Percentiles rank a stretch among this genome's conserved stretches.
These are phyloP conservation scores for Tolypocladium inflatum DNA, from an alignment of 2,329 filamentous ascomycete genomes.

Conservation along the genomic window DNA sequence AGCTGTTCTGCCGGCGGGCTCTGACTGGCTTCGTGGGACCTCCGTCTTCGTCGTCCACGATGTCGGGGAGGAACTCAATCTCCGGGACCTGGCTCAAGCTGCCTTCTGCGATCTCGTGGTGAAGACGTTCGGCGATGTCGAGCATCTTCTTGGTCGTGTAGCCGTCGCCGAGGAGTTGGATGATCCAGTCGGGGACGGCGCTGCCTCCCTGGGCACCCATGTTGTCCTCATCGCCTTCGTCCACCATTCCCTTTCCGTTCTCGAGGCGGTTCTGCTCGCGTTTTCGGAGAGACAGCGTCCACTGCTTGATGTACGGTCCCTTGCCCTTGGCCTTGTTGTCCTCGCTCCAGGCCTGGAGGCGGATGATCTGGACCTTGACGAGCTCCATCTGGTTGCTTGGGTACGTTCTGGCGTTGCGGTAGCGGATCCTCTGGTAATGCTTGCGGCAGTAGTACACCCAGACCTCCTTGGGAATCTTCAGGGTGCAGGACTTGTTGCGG, in stretches of 20 bases:
- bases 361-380: conserved; percentile 50
- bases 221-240: conserved; percentile 23
- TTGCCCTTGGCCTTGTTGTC: conserved; percentile 27
- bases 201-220: conserved; percentile 20
- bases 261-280: conserved; percentile 50
- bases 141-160: conserved; percentile 39
- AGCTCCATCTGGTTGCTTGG: conserved; percentile 54
- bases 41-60: conserved; percentile 27
- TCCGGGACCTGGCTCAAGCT: conserved; percentile 40
- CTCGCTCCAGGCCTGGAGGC: conserved; percentile 54
- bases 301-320: conserved; percentile 30
- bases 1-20: conserved; percentile 10
- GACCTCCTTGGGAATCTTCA: conserved; percentile 55
- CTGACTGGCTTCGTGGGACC: conserved; percentile 12
- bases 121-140: conserved; percentile 35
- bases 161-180: conserved; percentile 32
- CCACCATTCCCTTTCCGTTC: conserved; percentile 14
- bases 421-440: conserved; percentile 69
- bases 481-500: conserved; percentile 70
- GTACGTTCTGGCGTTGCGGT: conserved; percentile 54
- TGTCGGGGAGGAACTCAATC: conserved; percentile 49
- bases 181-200: conserved; percentile 40
- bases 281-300: conserved; percentile 54
- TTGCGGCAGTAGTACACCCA: conserved; percentile 76
- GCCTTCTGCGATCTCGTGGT: conserved; percentile 32